Evolutionary conservation across 345 rosid species (phyloP), one percentile per base, ranked within the genome.

Genomic region (Alliaria petiolata): DNA sequence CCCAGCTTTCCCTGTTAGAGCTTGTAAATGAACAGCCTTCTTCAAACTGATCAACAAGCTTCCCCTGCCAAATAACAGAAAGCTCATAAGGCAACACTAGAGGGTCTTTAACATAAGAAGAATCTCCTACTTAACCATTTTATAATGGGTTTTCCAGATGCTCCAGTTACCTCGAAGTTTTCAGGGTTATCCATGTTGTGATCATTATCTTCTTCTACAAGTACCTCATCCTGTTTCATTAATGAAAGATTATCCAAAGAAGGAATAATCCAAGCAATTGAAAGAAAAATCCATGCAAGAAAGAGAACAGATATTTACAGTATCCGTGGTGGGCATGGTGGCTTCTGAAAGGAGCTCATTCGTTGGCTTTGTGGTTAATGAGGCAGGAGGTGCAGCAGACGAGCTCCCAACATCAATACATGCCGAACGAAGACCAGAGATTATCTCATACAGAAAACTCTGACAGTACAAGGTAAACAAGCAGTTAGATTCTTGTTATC

Each of bases 1-100:
- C 99, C 99, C 99, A 95, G 76, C 99, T 95, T 83, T 88, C 97
- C 78, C 97, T 84, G 78, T 84, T 91, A n/a, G 97, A 95, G 86
- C 99, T 91, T 49, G 92, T 89, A 65, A 85, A 85, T 2, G 96
- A 95, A 77, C 95, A 89, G 54, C 92, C 89, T 58, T 95, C 96
- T 55, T 89, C 96, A 43, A 69, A 82, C 62, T 65, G 85, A 40
- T 67, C 87, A 80, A 78, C 56, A 63, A 72, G 72, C 71, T 86
- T 85, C 62, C 85, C 96, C 97, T 95, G 87, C 42, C 47, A 64
- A 64, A 40, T 20, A 64, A 40, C 42, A 61, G 45, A 51, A 34
- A 38, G 52, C 36, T 66, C 39, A 7, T 19, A 58, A 66, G 49
- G 56, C 14, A 59, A 58, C 35, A 54, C 33, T 72, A 33, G 15